Base-by-base conservation (phyloP, 345 rosid species). In the Lepidium africanum region DNA sequence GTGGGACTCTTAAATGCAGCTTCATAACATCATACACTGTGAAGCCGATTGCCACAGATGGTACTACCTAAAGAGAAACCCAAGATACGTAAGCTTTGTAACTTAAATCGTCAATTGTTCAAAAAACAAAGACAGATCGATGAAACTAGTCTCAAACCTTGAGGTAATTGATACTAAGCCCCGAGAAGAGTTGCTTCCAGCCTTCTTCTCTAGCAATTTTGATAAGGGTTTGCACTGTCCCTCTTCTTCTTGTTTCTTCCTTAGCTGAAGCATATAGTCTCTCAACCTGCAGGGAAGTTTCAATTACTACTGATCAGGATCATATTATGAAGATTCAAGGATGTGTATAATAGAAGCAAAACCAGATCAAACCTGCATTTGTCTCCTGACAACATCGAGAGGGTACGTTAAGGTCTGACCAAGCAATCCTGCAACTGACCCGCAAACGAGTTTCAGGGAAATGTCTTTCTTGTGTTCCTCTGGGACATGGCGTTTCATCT, bases 351-450 rank as follows among this genome's bases (percentile, higher is more conserved):
- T 8, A 56, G 39, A 59, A 33, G 30, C 47, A 38, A 21, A 16
- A 36, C 59, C 53, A 35, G 51, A 62, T 27, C 75, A 62, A 78
- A 86, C 96, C 91, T 88, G 97, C 97, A 93, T 90, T 73, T 93
- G 94, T 84, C 98, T 93, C 80, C 97, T 85, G 63, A 93, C 98
- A 57, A 90, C 98, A 68, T 93, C 98, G 19, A 93, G 97, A 56
- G 97, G 96, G 67, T 90, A 93, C 7, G 97, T 88, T 84, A 93
- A 87, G 19, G 98, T 93, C 82, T 93, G 98, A 45, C 97, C 97
- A 74, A 90, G 58, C 54, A 90, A 79, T 74, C 94, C 94, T 48
- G 97, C 94, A 4, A 93, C 88, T 10, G 96, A 93, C 54, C 97
- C 98, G 27, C 96, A 86, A 2, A 83, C 83, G 23, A 88, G 85